These are phyloP conservation scores for Scorias spongiosa DNA, from an alignment of 2,329 filamentous ascomycete species.

Conservation along the genomic window DNA sequence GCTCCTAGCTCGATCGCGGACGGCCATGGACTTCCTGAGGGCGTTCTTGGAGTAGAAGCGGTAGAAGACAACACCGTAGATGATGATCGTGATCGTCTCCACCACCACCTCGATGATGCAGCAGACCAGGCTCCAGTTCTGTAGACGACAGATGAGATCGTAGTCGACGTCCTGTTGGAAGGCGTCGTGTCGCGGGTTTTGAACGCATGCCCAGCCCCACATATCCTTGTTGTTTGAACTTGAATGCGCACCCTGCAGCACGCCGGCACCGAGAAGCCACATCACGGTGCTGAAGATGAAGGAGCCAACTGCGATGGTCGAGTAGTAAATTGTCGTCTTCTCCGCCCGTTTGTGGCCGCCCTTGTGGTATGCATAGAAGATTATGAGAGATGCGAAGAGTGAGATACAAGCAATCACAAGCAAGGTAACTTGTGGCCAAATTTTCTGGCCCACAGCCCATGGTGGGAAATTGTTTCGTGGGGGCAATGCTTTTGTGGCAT, in stretches of 20 bases:
- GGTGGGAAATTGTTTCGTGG: conserved; percentile 65
- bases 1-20: conserved; percentile 82
- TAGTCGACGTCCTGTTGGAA: conserved; percentile 77
- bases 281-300: conserved; percentile 87
- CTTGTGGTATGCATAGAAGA: conserved; percentile 76
- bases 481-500: conserved; percentile 62
- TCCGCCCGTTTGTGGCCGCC: conserved; percentile 80
- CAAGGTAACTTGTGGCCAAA: conserved; percentile 81
- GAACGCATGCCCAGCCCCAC: conserved; percentile 95
- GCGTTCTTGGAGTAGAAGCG: conserved; percentile 93
- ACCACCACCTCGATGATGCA: conserved; percentile 93
- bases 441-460: conserved; percentile 65
- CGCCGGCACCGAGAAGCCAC: conserved; percentile 74
- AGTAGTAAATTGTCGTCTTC: conserved; percentile 91
- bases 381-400: conserved; percentile 58
- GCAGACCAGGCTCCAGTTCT: conserved; percentile 94
- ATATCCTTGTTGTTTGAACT: conserved; percentile 69
- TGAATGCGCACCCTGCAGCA: conserved; percentile 65
- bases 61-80: conserved; percentile 94
- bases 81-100: conserved; percentile 75
- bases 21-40: conserved; percentile 91
- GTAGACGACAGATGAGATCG: conserved; percentile 73
- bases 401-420: conserved; percentile 68
- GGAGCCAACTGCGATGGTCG: conserved; percentile 80
- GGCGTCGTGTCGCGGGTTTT: conserved; percentile 60